Conservation (phyloP, 768 basidiomycete genomes). For the Lactarius hatsudake region DNA sequence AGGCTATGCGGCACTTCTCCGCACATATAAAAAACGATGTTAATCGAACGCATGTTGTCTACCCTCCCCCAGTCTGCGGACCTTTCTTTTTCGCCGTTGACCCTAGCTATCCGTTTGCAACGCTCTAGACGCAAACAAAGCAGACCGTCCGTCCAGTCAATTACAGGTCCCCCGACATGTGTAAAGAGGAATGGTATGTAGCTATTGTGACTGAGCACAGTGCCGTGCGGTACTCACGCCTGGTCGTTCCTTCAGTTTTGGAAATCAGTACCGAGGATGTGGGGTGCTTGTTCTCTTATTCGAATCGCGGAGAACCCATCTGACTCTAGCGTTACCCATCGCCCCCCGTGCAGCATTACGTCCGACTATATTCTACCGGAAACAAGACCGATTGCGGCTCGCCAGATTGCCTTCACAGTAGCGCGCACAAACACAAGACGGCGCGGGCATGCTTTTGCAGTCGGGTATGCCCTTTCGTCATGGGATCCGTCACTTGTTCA, state of each 20-base stretch:
- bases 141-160: background rate
- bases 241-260: slow-evolving; percentile 13
- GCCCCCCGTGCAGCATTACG: slow-evolving; percentile 51
- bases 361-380: slow-evolving; percentile 61
- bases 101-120: background rate
- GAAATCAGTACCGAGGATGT: slow-evolving; percentile 29
- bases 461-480: slow-evolving; percentile 33
- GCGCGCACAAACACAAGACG: slow-evolving; percentile 55
- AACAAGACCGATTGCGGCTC: slow-evolving; percentile 53
- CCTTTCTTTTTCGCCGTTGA: background rate
- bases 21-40: slow-evolving; percentile 18
- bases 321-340: slow-evolving; percentile 2
- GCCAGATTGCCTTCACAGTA: slow-evolving; percentile 51
- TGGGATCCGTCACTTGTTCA: slow-evolving; percentile 7
- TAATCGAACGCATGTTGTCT: background rate
- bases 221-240: background rate
- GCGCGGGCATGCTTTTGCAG: slow-evolving; percentile 57
- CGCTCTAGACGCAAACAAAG: background rate
- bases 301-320: background rate
- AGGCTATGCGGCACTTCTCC: slow-evolving; percentile 22
- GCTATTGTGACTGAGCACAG: background rate
- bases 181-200: slow-evolving; percentile 28
- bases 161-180: slow-evolving; percentile 18
- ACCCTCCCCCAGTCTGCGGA: background rate
- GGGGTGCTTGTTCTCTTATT: slow-evolving; percentile 19